Base-by-base conservation (phyloP, 441 rosid species). In the Pelargonium fulgidum region DNA sequence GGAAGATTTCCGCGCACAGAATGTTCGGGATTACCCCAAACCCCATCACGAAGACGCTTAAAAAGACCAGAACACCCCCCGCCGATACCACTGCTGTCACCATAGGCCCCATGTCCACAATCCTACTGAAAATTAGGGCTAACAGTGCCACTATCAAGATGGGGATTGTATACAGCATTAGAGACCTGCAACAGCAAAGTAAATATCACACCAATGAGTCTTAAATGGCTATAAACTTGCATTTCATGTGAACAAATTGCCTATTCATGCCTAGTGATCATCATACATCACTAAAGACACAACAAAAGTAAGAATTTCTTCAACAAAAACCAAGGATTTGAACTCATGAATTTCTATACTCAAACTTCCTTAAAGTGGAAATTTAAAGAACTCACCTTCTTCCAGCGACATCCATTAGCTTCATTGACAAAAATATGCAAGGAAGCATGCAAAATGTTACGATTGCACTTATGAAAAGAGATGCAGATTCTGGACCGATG, bases 41-140 rank as follows among this genome's bases (percentile, higher is more conserved):
- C 10, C 85, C 88, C 88, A 84, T 82, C 70, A 82, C 88, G n/a
- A 84, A 84, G 76, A 73, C 77, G 72, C 88, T 71, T 66, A 82
- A 69, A 78, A 80, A 84, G 58, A 84, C 74, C 24, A 72, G 70
- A n/a, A 82, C 86, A 1, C 76, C 67, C 2, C 62, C 76, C 2
- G 88, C 81, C 0, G 88, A 84, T 65, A 84, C 62, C 33, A 68
- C 59, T 0, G 88, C 86, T 1, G 79, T 79, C 56, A 62, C 6
- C 22, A 68, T 19, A 26, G 75, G 68, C 47, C 79, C 79, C 56
- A 79, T 72, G 47, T 76, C 70, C 44, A 84, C 73, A 13, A 79
- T 29, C 36, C 79, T 77, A 48, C 81, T 76, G 59, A 82, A 29
- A 69, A 82, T 80, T 48, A 84, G 70, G 6, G 77, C 54, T 5